Evolutionary conservation across 345 rosid species (phyloP), one percentile per base, ranked within the genome.

Genomic region (Stellera chamaejasme): DNA sequence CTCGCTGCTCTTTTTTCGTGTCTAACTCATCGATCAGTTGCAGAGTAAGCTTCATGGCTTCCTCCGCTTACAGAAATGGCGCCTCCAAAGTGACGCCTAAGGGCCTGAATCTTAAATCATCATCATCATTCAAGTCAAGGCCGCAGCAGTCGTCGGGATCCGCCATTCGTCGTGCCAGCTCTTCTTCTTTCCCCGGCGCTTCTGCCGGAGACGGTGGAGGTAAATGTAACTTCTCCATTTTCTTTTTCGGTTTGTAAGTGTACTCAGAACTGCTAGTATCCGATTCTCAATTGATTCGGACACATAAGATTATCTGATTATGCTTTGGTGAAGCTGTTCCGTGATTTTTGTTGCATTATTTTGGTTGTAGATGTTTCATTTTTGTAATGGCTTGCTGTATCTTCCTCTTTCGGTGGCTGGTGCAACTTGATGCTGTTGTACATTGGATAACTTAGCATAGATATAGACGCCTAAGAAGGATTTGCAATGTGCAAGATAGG

Each of bases 71-170:
- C 32, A 69, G 90, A 74, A 90, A 87, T 68, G 93, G 88, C 60
- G 59, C 63, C 53, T 48, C 10, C 15, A 77, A 74, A 67, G 82
- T 76, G 58, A 50, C 74, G 11, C 42, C 56, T n/a, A 79, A 77
- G 76, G 75, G 84, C 3, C 53, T 63, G 50, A 87, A 77, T 72
- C 57, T 69, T 47, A 81, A 73, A 56, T 70, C 91, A 13, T 79
- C 95, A 36, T 88, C 99, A 11, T 81, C 99, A 11, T 81, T 78
- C 74, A 93, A 87, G 77, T 77, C 94, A 19, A 77, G 84, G 76
- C 58, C 90, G 13, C 72, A 70, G 6, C 76, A 65, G 25, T 63
- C 69, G 10, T 8, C 66, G 32, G 78, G 75, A 53, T 65, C 79
- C 10, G 71, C 77, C 50, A 61, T 79, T 36, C 99, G 96, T 56